Base-by-base conservation (phyloP, 2,329 filamentous ascomycete species). In the Paraphoma sp. region DNA sequence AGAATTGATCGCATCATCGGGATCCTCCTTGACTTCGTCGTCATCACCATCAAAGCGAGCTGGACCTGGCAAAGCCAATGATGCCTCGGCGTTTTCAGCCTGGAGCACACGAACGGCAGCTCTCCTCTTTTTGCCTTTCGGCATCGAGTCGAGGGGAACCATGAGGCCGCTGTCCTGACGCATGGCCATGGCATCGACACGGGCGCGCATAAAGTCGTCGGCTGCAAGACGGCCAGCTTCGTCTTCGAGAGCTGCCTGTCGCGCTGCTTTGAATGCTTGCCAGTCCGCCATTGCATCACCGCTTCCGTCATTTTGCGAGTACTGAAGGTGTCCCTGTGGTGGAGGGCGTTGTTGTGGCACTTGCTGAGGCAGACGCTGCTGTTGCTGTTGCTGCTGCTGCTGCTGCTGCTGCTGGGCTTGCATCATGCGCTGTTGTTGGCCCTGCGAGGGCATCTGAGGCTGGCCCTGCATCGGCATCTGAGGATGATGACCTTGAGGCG, bases 1-100 rank as follows among this genome's bases (percentile, higher is more conserved):
- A 0, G 95, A 98, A 77, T 99, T 99, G 80, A 99, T 99, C 1
- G 94, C 95, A 75, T 99, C 93, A 64, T 97, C 94, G 63, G 97
- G 93, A 11, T 79, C 76, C 45, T 77, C 78, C 44, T 85, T 86
- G 44, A 87, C 86, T 6, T 86, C 81, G 18, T 87, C 81, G 18
- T 87, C 86, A 18, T 75, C 74, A 4, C 89, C 90, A 65, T 87
- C 84, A 30, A 83, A 74, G 53, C 81, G 80, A 36, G 79, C 74
- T 11, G 81, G 76, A 10, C 54, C 60, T 23, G 68, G 62, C 23
- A 57, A 48, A 42, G 62, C 62, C 14, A 64, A 64, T 41, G 68
- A 68, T 42, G 63, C 62, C 45, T 71, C 70, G 29, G 66, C 70
- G 52, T 72, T 84, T 71, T 94, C 89, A 49, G 85, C 83, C 57